These are phyloP conservation scores for Arabis hirsuta DNA, from an alignment of 345 rosid genomes.

Conservation along the genomic window DNA sequence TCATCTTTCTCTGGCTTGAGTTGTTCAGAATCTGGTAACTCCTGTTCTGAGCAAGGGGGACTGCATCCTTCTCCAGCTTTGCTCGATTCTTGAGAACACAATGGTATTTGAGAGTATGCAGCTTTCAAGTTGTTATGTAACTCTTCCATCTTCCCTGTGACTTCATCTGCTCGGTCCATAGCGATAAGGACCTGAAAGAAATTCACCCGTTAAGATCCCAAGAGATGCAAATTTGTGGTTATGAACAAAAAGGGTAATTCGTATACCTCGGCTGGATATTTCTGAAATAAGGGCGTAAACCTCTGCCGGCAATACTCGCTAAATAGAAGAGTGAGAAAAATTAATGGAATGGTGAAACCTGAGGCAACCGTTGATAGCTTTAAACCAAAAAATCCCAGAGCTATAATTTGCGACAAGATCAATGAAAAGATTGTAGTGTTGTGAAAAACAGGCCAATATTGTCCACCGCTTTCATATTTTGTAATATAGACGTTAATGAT, in stretches of 20 bases:
- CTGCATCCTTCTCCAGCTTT: constrained; percentile 30
- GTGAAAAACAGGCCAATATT: constrained; percentile 84
- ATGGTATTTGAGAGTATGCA: constrained; percentile 76
- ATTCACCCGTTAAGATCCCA: constrained; percentile 38
- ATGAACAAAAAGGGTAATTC: not conserved
- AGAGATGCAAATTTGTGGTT: constrained; percentile 5
- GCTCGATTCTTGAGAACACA: constrained; percentile 40
- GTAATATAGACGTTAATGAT: constrained; percentile 73
- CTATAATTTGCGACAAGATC: constrained; percentile 80
- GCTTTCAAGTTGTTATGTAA: constrained; percentile 50
- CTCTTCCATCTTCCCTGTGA: constrained; percentile 59
- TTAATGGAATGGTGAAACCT: constrained; percentile 74
- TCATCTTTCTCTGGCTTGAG: constrained; percentile 36
- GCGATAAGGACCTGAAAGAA: constrained; percentile 64
- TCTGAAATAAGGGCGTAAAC: constrained; percentile 66
- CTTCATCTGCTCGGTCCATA: constrained; percentile 84
- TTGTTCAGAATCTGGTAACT: constrained; percentile 39
- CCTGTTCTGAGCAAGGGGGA: constrained; percentile 32
- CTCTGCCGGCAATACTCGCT: constrained; percentile 82
- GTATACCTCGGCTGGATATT: constrained; percentile 69
- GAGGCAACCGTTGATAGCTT: constrained; percentile 73
- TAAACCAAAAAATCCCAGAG: constrained; percentile 82
- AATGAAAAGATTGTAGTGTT: constrained; percentile 86
- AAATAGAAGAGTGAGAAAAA: constrained; percentile 73
- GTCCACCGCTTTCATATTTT: constrained; percentile 85